These are phyloP conservation scores for Bimuria novae-zelandiae DNA, from an alignment of 2,329 filamentous ascomycete species.

Conservation along the genomic window DNA sequence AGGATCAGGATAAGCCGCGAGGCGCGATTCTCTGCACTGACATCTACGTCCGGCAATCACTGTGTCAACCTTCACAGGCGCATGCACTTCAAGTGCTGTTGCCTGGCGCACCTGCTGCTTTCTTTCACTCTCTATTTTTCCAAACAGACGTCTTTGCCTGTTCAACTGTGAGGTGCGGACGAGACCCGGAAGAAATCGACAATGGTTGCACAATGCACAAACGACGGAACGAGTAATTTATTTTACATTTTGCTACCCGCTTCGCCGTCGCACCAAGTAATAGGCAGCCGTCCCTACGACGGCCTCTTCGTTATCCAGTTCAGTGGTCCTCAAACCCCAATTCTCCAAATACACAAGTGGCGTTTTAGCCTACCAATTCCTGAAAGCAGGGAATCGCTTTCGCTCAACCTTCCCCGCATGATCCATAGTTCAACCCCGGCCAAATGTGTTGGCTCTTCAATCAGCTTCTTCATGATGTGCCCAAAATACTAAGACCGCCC, in stretches of 20 bases:
- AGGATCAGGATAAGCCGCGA: too few species aligned
- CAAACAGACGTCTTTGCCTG: too few species aligned
- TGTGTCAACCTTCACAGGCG: background rate
- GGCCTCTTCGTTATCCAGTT: slow-evolving; percentile 4
- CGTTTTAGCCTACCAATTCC: slow-evolving; percentile 5
- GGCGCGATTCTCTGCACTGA: slow-evolving; percentile 7
- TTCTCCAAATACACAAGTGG: slow-evolving; percentile 12
- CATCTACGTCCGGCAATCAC: background rate
- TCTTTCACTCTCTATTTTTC: too few species aligned
- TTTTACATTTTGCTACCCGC: slow-evolving; percentile 29
- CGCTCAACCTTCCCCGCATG: slow-evolving; percentile 2
- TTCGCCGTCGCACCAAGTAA: slow-evolving; percentile 8
- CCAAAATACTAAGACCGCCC: slow-evolving; percentile 74
- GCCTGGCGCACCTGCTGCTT: background rate
- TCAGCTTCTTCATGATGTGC: slow-evolving; percentile 33
- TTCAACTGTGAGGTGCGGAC: too few species aligned
- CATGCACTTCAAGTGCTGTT: background rate
- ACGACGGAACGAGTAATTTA: slow-evolving; percentile 15
- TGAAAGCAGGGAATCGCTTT: slow-evolving; percentile 4
- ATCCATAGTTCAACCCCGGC: background rate
- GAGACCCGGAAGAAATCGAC: slow-evolving; percentile 13
- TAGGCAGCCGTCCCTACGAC: slow-evolving; percentile 5
- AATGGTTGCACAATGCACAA: slow-evolving; percentile 16
- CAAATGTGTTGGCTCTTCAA: background rate
- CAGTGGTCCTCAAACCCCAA: background rate